Percentiles rank a stretch among this genome's conserved stretches.
These are phyloP conservation scores for Aspergillus egyptiacus DNA, from an alignment of 495 filamentous ascomycete species.

Conservation along the genomic window DNA sequence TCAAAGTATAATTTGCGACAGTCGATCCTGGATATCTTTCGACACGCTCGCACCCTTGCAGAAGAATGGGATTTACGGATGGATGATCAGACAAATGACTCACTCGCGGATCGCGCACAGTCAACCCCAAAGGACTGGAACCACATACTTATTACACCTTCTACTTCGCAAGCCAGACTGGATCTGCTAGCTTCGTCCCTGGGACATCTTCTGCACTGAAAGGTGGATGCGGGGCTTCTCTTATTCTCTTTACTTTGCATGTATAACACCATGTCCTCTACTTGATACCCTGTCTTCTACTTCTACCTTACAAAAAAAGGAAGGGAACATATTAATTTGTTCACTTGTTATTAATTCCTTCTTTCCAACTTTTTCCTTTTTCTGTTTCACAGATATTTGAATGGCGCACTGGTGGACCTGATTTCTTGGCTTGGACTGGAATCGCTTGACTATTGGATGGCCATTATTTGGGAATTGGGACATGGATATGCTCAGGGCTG, in stretches of 20 bases:
- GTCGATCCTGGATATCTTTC: neutral
- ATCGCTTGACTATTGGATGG: too few species aligned
- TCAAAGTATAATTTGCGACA: neutral
- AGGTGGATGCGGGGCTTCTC: neutral
- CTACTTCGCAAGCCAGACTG: neutral
- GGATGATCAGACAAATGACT: constrained; percentile 7
- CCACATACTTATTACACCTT: neutral
- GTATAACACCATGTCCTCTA: neutral
- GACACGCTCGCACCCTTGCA: constrained; percentile 5
- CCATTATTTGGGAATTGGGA: too few species aligned
- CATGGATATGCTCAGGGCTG: too few species aligned
- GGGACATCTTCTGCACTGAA: too few species aligned
- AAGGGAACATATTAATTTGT: neutral
- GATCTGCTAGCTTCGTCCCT: neutral
- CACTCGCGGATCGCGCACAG: constrained; percentile 3
- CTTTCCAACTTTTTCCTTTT: constrained; percentile 13
- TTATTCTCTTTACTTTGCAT: neutral
- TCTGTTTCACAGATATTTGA: neutral
- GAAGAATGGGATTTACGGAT: constrained; percentile 16
- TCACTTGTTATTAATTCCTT: constrained; percentile 4
- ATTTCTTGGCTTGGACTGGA: too few species aligned
- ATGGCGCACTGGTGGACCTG: too few species aligned
- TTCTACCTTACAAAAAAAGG: neutral
- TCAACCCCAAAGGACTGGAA: neutral
- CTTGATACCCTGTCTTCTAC: neutral